Evolutionary conservation across 1,284 basidiomycete genomes (phyloP).

Genomic region (Gomphus bonarii): DNA sequence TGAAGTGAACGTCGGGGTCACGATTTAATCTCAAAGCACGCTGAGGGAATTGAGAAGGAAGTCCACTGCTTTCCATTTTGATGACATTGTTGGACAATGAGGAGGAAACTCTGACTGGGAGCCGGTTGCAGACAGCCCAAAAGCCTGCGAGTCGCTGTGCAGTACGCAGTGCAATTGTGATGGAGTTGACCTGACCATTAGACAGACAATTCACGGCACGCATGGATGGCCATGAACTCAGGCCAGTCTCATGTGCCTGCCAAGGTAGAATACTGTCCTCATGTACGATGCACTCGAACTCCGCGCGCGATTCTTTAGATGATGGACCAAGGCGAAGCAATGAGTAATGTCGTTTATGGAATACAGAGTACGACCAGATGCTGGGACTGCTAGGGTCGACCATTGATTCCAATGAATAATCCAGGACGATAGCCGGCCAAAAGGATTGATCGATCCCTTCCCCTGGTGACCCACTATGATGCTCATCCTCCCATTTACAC

Average conservation of each 20-base stretch:
- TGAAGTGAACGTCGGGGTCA: background rate
- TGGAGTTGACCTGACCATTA: background rate
- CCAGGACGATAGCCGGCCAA: conserved; percentile 5
- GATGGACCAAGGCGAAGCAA: background rate
- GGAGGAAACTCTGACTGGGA: background rate
- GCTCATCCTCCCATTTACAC: conserved; percentile 29
- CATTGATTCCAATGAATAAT: background rate
- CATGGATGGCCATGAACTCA: no score
- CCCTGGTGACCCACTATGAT: background rate
- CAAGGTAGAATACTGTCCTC: background rate
- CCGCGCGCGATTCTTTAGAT: background rate
- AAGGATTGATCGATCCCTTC: background rate
- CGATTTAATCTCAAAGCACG: background rate
- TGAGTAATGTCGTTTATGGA: background rate
- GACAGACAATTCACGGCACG: background rate
- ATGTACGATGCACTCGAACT: background rate
- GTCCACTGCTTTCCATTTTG: background rate
- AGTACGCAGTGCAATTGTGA: background rate
- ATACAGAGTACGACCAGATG: background rate
- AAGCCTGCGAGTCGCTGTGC: background rate
- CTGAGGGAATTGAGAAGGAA: background rate
- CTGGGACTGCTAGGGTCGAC: background rate
- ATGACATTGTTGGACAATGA: background rate
- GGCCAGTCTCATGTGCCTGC: background rate
- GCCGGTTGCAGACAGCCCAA: conserved; percentile 3